Base-by-base conservation (phyloP, 352 stramenopile species). In the Pythium aristosporum region DNA sequence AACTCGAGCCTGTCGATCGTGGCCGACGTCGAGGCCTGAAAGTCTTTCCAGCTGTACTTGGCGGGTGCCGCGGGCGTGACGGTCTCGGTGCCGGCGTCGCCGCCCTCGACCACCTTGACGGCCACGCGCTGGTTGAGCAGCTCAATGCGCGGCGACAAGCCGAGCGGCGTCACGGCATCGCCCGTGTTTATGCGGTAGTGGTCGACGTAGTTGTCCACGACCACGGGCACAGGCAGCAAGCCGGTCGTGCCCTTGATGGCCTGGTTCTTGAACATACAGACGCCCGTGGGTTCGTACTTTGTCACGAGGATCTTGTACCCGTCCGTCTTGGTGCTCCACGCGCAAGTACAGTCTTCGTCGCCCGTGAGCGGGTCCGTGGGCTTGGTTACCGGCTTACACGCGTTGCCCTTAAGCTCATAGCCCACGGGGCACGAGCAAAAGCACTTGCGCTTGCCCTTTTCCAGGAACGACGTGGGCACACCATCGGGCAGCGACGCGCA, bases 391-490 rank as follows among this genome's bases (percentile, higher is more conserved):
- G 15, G 30, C n/a, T 28, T n/a, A 12, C 56, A 88, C 5, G 61
- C 65, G 37, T 69, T 69, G 34, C 71, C 49, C 0, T 48, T 34
- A 0, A 74, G 30, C 47, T 75, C 65, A 28, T 72, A 71, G 2
- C 79, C 77, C 4, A 65, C 72, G 6, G 81, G 73, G 10, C 81
- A 90, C 25, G 69, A 61, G 69, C 81, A 90, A 28, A 79, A 87
- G 59, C 81, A 90, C 48, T 86, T 61, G 6, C 77, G 79, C 8
- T 57, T 30, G 30, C 69, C 73, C 5, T 73, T 42, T 32, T 85
- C 66, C 6, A 85, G 6, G 44, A 80, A 87, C 12, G 76, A 74
- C 34, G 85, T 73, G 0, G 81, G 79, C 6, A 88, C 57, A 36
- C 73, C 79, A 15, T 60, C 59, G 3, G 68, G 49, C 52, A 88